Evolutionary conservation across 2,329 filamentous ascomycete species (phyloP), one percentile per base, ranked within the genome.

Genomic region (Amesomyces nigricolor): DNA sequence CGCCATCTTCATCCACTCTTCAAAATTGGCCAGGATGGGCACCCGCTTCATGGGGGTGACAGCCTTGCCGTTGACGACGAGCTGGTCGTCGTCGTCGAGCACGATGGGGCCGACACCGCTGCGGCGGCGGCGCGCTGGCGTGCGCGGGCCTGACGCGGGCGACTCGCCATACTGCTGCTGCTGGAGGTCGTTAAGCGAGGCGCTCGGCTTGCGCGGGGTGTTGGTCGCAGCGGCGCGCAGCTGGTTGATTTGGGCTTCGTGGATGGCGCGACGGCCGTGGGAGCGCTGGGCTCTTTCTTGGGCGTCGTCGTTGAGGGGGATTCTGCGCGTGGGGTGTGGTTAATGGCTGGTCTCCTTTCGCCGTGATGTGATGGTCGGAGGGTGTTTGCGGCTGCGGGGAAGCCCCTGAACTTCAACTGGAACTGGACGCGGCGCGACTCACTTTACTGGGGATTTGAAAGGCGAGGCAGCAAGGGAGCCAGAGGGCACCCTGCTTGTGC

Each of bases 1-100:
- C 2, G 94, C 94, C 91, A 99, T 95, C 79, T 97, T 99, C 91
- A 99, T 97, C 94, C 92, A 97, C 70, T 99, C 94, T 71, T 99
- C 94, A 66, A 97, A 99, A 73, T 99, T 99, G 67, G 94, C 94
- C 53, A 99, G 78, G 64, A 99, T 88, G 1, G 94, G 94, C 29
- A 96, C 89, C 58, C 91, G 88, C 79, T 96, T 96, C 87, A 95
- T 92, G 52, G 92, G 94, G 57, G 94, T 96, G 52, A 95, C 87
- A 38, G 87, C 89, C 60, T 78, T 83, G 32, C 88, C 87, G 56
- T 82, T 83, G 45, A 89, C 86, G 65, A 84, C 79, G 60, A 85
- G 75, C 57, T 83, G 81, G 61, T 83, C 79, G 51, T 76, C 78
- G 60, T 75, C 74, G 47, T 62, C 58, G 11, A 68, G 59, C 45